Conservation (phyloP, 169 alveolate species). For the Amoebophrya sp. region DNA sequence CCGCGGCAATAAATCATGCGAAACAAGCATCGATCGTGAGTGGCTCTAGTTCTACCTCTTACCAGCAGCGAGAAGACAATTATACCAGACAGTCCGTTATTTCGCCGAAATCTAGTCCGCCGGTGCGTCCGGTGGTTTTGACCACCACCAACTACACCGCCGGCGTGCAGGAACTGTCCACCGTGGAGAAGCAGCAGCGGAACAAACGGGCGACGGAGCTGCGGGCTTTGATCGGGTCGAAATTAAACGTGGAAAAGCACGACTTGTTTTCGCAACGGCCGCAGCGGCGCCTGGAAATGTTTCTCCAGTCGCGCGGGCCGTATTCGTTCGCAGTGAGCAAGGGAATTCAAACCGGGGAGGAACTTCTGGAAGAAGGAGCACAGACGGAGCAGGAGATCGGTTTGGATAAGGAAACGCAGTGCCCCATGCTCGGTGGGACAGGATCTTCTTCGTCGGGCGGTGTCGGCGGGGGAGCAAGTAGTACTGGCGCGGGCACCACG, state of each 20-base stretch:
- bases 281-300: background rate
- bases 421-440: background rate
- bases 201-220: background rate
- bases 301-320: background rate
- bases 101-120: background rate
- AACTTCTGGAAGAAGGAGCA: background rate
- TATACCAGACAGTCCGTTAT: too few relatives aligned
- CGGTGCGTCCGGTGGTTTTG: background rate
- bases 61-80: too few relatives aligned
- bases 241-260: background rate
- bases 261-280: background rate
- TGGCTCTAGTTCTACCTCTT: too few relatives aligned
- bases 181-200: background rate
- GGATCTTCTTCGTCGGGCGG: background rate
- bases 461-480: background rate
- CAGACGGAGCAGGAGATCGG: background rate
- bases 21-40: too few relatives aligned
- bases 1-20: background rate
- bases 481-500: background rate
- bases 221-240: background rate
- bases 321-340: background rate
- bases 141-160: background rate
- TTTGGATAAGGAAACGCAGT: background rate
- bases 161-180: background rate
- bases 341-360: background rate